A percentile compares a stretch with the other conserved stretches of the same genome.
Conservation (phyloP, 2,329 filamentous ascomycete species). For the Pseudogymnoascus sp. region DNA sequence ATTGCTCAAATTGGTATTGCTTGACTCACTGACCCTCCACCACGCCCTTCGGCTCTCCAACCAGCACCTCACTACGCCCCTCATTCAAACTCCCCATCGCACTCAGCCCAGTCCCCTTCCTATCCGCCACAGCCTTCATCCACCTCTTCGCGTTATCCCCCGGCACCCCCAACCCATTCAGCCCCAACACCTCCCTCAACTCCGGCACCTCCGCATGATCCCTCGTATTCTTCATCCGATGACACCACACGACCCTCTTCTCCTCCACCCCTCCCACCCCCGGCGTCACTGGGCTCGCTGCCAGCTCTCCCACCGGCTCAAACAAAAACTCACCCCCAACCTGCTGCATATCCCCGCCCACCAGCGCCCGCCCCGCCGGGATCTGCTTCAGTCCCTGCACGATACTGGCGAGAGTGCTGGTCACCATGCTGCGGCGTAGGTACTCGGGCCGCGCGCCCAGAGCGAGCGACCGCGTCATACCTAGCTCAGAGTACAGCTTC, state of each 20-base stretch:
- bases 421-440: constrained; percentile 34
- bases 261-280: constrained; percentile 23
- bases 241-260: constrained; percentile 68
- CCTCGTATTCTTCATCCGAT: constrained; percentile 70
- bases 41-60: background rate
- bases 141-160: constrained; percentile 38
- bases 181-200: constrained; percentile 54
- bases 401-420: constrained; percentile 32
- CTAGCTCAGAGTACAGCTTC: constrained; percentile 45
- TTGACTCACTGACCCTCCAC: background rate
- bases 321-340: constrained; percentile 38
- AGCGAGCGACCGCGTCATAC: constrained; percentile 42
- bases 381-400: constrained; percentile 38
- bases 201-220: constrained; percentile 68
- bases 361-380: constrained; percentile 34
- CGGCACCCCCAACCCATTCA: constrained; percentile 37
- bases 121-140: constrained; percentile 37
- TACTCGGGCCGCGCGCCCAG: constrained; percentile 43
- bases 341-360: constrained; percentile 44
- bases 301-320: constrained; percentile 23
- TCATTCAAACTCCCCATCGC: constrained; percentile 29
- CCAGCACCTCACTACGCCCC: background rate
- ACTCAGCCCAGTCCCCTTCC: constrained; percentile 47
- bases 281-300: constrained; percentile 16
- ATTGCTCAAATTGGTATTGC: constrained; percentile 6